Percentiles rank a stretch among this genome's conserved stretches.
Evolutionary conservation across 805 yeast genomes (phyloP).

Genomic region (Starmerella cellae): DNA sequence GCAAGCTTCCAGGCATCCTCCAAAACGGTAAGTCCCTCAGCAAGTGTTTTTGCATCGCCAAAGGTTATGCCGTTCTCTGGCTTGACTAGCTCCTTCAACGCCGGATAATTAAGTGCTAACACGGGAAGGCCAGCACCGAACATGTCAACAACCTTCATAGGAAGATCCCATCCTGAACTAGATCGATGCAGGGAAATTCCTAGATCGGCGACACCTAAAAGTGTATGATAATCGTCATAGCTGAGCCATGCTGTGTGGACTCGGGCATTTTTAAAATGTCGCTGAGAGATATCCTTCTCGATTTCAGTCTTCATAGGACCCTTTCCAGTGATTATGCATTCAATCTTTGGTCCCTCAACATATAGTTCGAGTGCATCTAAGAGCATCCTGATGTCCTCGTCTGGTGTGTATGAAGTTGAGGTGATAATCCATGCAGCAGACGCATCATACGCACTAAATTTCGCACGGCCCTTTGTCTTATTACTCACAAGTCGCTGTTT

Average conservation of each 20-base stretch:
- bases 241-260: conserved; percentile 65
- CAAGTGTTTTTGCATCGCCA: conserved; percentile 32
- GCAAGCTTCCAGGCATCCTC: conserved; percentile 25
- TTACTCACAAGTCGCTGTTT: conserved; percentile 44
- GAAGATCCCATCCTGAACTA: conserved; percentile 84
- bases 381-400: conserved; percentile 68
- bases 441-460: conserved; percentile 30
- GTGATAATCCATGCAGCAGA: conserved; percentile 63
- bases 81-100: conserved; percentile 63
- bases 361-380: conserved; percentile 47
- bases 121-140: conserved; percentile 96
- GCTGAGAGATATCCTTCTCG: conserved; percentile 33
- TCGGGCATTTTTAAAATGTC: conserved; percentile 36
- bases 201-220: conserved; percentile 65
- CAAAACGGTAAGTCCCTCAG: conserved; percentile 31
- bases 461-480: conserved; percentile 28
- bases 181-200: conserved; percentile 87
- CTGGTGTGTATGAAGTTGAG: conserved; percentile 91
- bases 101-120: conserved; percentile 59
- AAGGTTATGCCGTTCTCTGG: conserved; percentile 61
- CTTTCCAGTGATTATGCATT: conserved; percentile 86
- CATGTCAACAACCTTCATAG: conserved; percentile 94
- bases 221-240: conserved; percentile 61
- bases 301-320: conserved; percentile 66
- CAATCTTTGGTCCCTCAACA: conserved; percentile 32